Evolutionary conservation across 495 filamentous ascomycete genomes (phyloP).

Genomic region (Evansstolkia leycettana): DNA sequence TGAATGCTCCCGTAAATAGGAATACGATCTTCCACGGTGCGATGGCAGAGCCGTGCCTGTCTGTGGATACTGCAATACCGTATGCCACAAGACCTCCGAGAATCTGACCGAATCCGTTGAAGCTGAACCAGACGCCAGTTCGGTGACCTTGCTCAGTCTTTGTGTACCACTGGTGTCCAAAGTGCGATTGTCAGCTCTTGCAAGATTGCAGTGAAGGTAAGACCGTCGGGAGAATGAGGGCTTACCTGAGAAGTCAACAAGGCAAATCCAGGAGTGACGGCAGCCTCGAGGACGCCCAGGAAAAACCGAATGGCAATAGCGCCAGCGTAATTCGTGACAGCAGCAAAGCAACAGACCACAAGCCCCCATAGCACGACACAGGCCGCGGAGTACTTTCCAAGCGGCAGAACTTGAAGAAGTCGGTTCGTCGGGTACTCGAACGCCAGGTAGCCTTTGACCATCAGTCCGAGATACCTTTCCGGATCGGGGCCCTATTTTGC

Average conservation of each 20-base stretch:
- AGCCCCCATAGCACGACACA: constrained; percentile 48
- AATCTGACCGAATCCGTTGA: constrained; percentile 49
- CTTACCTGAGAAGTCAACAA: constrained; percentile 43
- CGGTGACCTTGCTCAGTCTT: constrained; percentile 45
- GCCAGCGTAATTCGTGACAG: constrained; percentile 30
- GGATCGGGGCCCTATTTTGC: too few species aligned
- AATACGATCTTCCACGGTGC: constrained; percentile 59
- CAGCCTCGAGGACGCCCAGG: constrained; percentile 48
- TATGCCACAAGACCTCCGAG: constrained; percentile 53
- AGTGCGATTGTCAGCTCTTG: background rate
- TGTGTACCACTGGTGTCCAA: constrained; percentile 46
- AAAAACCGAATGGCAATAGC: constrained; percentile 47
- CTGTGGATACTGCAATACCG: constrained; percentile 48
- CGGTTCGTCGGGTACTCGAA: constrained; percentile 53
- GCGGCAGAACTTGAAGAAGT: constrained; percentile 44
- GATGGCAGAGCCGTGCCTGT: constrained; percentile 38
- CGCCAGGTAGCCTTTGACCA: constrained; percentile 40
- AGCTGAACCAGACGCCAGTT: constrained; percentile 51
- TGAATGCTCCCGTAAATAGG: constrained; percentile 52
- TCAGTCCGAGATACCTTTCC: background rate
- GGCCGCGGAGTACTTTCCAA: constrained; percentile 46
- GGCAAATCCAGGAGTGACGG: constrained; percentile 52
- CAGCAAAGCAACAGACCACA: constrained; percentile 41
- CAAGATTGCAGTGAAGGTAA: background rate
- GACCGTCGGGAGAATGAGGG: background rate